These are phyloP conservation scores for Mycena citricolor DNA, from an alignment of 1,284 basidiomycete species.

Conservation along the genomic window DNA sequence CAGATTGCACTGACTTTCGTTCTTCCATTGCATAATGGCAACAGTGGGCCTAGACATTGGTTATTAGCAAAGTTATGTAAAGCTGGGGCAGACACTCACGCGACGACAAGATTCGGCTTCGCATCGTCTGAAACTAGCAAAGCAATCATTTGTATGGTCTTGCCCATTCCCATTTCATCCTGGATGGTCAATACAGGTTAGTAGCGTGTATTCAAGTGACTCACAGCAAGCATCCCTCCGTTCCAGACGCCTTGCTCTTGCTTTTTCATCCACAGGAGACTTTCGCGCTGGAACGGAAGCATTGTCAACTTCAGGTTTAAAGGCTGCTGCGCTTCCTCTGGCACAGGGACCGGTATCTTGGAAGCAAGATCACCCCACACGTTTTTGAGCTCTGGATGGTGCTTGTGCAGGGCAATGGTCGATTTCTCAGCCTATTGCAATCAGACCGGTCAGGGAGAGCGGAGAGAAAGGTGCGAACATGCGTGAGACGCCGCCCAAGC, in stretches of 20 bases:
- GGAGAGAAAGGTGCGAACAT: conserved; percentile 39
- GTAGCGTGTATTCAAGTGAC: conserved; percentile 28
- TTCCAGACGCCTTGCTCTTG: conserved; percentile 89
- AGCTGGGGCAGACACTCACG: conserved; percentile 51
- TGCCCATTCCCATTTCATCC: conserved; percentile 98
- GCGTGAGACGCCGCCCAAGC: conserved; percentile 71
- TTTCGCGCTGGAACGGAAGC: conserved; percentile 87
- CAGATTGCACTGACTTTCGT: conserved; percentile 72
- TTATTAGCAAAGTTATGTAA: not conserved
- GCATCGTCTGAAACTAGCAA: conserved; percentile 78
- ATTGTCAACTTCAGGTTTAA: conserved; percentile 72
- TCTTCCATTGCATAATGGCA: conserved; percentile 98
- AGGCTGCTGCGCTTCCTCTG: conserved; percentile 79
- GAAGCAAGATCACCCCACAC: conserved; percentile 88
- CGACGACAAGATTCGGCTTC: conserved; percentile 89
- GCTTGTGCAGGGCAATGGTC: conserved; percentile 57
- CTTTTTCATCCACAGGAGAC: conserved; percentile 93
- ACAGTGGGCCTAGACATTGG: conserved; percentile 73
- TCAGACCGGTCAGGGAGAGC: conserved; percentile 6
- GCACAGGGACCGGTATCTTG: conserved; percentile 61
- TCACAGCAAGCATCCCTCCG: conserved; percentile 91
- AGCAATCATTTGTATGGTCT: conserved; percentile 97
- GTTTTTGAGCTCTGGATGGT: conserved; percentile 77
- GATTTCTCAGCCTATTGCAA: conserved; percentile 71
- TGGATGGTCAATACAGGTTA: conserved; percentile 30